Conservation (phyloP, 1,139 yeast genomes). For the Saccharomyces hybrid region DNA sequence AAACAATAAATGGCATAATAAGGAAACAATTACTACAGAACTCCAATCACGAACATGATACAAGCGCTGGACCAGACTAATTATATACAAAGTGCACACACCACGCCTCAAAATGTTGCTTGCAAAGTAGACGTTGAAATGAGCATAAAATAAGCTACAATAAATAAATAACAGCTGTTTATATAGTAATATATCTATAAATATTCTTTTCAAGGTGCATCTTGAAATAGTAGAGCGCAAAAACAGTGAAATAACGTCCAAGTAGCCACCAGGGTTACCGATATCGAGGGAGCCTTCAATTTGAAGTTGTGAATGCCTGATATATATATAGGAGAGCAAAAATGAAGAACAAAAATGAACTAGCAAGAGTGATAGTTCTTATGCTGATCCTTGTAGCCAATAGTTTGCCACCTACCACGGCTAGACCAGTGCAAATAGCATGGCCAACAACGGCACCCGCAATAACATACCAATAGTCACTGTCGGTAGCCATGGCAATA, state of each 20-base stretch:
- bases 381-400: constrained; percentile 84
- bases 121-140: neutral
- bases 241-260: neutral
- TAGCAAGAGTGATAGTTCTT: constrained; percentile 88
- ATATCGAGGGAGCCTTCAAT: neutral
- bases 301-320: constrained; percentile 39
- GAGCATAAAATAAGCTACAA: neutral
- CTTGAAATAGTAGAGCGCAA: neutral
- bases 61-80: neutral
- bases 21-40: constrained; percentile 32
- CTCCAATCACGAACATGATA: neutral
- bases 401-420: constrained; percentile 89
- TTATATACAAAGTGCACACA: too few species aligned
- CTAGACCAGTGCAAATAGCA: constrained; percentile 79
- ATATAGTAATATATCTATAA: neutral
- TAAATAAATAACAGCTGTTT: neutral
- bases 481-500: constrained; percentile 97
- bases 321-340: constrained; percentile 76
- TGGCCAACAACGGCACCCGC: constrained; percentile 89
- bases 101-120: too few species aligned
- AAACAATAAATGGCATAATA: constrained; percentile 36
- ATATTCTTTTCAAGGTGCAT: neutral
- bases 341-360: constrained; percentile 75
- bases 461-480: constrained; percentile 84
- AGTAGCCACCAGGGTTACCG: neutral